These are phyloP conservation scores for Fusarium sp. DNA, from an alignment of 2,329 filamentous ascomycete genomes.

Conservation along the genomic window DNA sequence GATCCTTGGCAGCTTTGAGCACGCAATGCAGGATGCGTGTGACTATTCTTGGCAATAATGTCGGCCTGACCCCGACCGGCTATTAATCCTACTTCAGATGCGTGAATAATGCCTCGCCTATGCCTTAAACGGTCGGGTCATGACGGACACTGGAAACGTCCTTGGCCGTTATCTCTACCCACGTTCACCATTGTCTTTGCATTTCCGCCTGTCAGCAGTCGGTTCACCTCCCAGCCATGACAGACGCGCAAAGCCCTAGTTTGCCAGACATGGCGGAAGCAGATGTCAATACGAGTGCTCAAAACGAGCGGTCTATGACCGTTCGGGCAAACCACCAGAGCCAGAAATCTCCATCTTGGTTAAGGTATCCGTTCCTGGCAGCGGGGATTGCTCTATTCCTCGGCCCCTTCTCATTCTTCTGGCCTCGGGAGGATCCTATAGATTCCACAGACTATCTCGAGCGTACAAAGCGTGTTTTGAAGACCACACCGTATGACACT, in stretches of 20 bases:
- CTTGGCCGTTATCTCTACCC: not conserved
- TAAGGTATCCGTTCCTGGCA: not conserved
- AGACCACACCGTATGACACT: slow-evolving; percentile 11
- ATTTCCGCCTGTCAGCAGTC: not conserved
- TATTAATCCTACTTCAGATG: not conserved
- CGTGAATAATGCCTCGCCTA: not conserved
- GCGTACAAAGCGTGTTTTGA: slow-evolving; percentile 12
- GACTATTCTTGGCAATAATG: not conserved
- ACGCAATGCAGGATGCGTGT: not conserved
- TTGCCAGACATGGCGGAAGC: not conserved
- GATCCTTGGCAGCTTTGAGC: not conserved
- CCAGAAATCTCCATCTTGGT: not conserved
- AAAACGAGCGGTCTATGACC: not conserved
- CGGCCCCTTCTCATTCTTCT: slow-evolving; percentile 5
- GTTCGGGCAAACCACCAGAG: not conserved
- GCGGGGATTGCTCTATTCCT: slow-evolving; percentile 9
- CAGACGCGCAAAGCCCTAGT: not conserved
- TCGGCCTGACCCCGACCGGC: not conserved
- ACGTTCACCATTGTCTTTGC: not conserved
- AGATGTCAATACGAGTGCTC: not conserved
- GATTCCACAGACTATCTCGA: slow-evolving; percentile 18
- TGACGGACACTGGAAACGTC: too few species aligned
- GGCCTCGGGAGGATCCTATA: slow-evolving; percentile 3
- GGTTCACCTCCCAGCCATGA: not conserved
- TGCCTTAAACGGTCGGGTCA: not conserved